Conservation (phyloP, 2,329 filamentous ascomycete genomes). For the Atkinsonella hypoxylon region DNA sequence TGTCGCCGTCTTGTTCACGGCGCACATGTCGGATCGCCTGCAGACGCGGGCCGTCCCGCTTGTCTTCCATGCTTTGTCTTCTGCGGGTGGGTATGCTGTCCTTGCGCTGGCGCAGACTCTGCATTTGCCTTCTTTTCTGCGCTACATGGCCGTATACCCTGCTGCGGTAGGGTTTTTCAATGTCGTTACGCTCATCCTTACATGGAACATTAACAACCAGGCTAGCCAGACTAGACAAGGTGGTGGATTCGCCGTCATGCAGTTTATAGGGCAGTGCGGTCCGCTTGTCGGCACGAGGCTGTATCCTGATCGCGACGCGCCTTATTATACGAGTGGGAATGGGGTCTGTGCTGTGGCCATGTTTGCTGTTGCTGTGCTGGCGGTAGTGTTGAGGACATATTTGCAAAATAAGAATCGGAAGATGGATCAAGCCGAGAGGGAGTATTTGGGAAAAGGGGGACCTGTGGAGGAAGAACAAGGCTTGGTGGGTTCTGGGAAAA, state of each 20-base stretch:
- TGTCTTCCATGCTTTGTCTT: conserved; percentile 56
- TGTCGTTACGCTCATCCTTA: conserved; percentile 72
- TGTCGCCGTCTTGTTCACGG: conserved; percentile 56
- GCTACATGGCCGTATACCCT: conserved; percentile 69
- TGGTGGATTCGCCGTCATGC: conserved; percentile 67
- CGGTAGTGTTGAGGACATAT: conserved; percentile 39
- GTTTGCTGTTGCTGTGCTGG: conserved; percentile 45
- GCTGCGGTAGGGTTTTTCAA: conserved; percentile 73
- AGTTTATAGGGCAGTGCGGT: conserved; percentile 70
- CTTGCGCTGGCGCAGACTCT: conserved; percentile 46
- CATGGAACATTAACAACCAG: conserved; percentile 86
- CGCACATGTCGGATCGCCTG: conserved; percentile 57
- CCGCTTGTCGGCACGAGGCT: conserved; percentile 57
- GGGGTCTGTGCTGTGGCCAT: conserved; percentile 49
- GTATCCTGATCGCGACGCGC: conserved; percentile 48
- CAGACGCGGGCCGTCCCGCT: conserved; percentile 54
- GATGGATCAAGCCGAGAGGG: conserved; percentile 25
- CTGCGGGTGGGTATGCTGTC: conserved; percentile 45
- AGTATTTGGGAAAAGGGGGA: conserved; percentile 11
- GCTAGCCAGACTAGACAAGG: conserved; percentile 55
- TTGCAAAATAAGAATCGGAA: conserved; percentile 38
- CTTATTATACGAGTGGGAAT: conserved; percentile 54
- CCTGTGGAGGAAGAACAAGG: conserved; percentile 26
- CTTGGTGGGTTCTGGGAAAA: conserved; percentile 22
- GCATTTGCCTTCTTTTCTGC: conserved; percentile 31